These are phyloP conservation scores for Trichoderma atroviride DNA, from an alignment of 2,329 filamentous ascomycete species.

Conservation along the genomic window DNA sequence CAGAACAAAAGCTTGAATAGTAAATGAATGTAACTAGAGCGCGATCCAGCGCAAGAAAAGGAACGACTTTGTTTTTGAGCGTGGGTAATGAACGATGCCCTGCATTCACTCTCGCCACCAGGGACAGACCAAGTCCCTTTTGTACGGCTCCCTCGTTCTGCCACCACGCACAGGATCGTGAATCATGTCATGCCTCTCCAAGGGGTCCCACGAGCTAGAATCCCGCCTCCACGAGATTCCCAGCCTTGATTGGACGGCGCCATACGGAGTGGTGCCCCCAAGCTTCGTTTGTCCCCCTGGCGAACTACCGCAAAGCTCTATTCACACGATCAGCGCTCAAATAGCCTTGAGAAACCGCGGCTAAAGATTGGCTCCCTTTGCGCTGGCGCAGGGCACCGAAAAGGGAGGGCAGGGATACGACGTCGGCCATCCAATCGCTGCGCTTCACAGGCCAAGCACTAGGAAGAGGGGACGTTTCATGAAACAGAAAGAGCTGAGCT, in stretches of 20 bases:
- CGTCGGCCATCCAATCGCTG: conserved; percentile 11
- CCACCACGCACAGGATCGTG: conserved; percentile 7
- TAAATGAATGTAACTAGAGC: background rate
- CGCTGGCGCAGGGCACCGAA: background rate
- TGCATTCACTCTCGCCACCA: background rate
- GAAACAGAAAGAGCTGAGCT: conserved; percentile 22
- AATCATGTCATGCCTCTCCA: conserved; percentile 10
- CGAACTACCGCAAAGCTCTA: background rate
- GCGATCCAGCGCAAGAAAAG: conserved; percentile 16
- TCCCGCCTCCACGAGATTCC: background rate
- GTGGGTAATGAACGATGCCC: background rate
- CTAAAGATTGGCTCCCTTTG: conserved; percentile 22
- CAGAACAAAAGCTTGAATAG: background rate
- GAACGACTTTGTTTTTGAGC: conserved; percentile 5
- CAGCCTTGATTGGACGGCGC: conserved; percentile 12
- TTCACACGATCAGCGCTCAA: conserved; percentile 18
- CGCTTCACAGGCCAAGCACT: background rate
- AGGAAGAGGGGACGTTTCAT: conserved; percentile 14
- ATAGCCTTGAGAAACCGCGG: background rate
- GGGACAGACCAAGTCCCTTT: conserved; percentile 16
- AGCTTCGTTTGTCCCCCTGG: conserved; percentile 2
- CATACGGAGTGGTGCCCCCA: background rate
- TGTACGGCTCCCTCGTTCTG: conserved; percentile 3
- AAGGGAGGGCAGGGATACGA: conserved; percentile 7
- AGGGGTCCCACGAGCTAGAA: conserved; percentile 5